These are phyloP conservation scores for Stachybotrys chartarum DNA, from an alignment of 2,329 filamentous ascomycete species.

Conservation along the genomic window DNA sequence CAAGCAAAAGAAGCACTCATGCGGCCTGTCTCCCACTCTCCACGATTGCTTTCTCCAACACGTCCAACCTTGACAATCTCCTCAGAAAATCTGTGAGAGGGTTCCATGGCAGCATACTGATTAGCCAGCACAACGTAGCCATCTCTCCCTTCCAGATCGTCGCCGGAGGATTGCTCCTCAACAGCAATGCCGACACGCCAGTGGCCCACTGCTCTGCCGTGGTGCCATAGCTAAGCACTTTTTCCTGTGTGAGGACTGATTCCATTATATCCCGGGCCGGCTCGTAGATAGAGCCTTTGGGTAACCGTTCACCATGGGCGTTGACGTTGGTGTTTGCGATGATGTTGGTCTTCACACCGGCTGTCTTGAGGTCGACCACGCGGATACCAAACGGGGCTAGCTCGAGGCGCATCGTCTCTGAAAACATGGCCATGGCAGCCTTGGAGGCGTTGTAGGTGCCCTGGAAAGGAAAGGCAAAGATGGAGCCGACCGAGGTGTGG, in stretches of 20 bases:
- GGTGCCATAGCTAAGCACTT: background rate
- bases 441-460: slow-evolving; percentile 16
- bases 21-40: background rate
- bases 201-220: slow-evolving; percentile 4
- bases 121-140: background rate
- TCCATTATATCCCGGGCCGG: slow-evolving; percentile 1
- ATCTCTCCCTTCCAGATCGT: slow-evolving; percentile 4
- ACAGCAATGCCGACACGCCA: background rate
- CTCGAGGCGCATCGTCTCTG: slow-evolving; percentile 18
- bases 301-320: background rate
- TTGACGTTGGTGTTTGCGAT: slow-evolving; percentile 1
- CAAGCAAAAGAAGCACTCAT: background rate
- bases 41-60: background rate
- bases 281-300: slow-evolving; percentile 4
- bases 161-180: slow-evolving; percentile 3
- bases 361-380: slow-evolving; percentile 12
- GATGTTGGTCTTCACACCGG: slow-evolving; percentile 5
- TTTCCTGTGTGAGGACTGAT: slow-evolving; percentile 1
- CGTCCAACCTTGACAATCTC: background rate
- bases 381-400: slow-evolving; percentile 16
- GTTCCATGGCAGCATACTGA: background rate
- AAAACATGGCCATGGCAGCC: slow-evolving; percentile 12
- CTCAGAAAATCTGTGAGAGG: slow-evolving; percentile 1
- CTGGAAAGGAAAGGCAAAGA: slow-evolving; percentile 2
- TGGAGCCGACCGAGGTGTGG: slow-evolving; percentile 10